Evolutionary conservation across 805 yeast genomes (phyloP).

Genomic region (Brettanomyces anomalus): DNA sequence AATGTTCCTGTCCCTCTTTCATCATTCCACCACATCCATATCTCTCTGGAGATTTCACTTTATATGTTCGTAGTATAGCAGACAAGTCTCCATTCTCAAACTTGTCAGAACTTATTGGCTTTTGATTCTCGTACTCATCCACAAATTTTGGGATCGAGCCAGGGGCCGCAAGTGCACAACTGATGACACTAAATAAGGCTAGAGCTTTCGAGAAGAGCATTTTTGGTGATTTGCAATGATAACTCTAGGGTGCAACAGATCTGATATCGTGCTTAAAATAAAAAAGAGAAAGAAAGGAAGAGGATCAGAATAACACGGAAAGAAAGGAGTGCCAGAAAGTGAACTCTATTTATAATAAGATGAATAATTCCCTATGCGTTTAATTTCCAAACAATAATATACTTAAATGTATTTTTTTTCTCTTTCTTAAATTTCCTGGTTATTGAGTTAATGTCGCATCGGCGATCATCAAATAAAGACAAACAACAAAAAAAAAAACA

Average conservation of each 20-base stretch:
- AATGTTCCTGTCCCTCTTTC: background rate
- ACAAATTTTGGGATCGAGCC: background rate
- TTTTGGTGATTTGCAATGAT: background rate
- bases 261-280: too few relatives aligned
- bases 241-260: background rate
- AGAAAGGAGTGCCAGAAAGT: too few relatives aligned
- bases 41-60: background rate
- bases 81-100: background rate
- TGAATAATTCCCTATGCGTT: too few relatives aligned
- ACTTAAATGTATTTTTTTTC: too few relatives aligned
- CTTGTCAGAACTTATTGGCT: background rate
- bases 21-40: background rate
- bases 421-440: too few relatives aligned
- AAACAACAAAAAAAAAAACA: too few relatives aligned
- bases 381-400: too few relatives aligned
- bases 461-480: too few relatives aligned
- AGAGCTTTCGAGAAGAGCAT: background rate
- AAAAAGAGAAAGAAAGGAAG: background rate
- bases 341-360: too few relatives aligned
- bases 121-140: background rate
- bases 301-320: too few relatives aligned
- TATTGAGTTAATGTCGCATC: too few relatives aligned
- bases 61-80: background rate
- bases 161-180: background rate
- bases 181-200: background rate